Base-by-base conservation (phyloP, 805 yeast genomes). In the Starmerella vitae region DNA sequence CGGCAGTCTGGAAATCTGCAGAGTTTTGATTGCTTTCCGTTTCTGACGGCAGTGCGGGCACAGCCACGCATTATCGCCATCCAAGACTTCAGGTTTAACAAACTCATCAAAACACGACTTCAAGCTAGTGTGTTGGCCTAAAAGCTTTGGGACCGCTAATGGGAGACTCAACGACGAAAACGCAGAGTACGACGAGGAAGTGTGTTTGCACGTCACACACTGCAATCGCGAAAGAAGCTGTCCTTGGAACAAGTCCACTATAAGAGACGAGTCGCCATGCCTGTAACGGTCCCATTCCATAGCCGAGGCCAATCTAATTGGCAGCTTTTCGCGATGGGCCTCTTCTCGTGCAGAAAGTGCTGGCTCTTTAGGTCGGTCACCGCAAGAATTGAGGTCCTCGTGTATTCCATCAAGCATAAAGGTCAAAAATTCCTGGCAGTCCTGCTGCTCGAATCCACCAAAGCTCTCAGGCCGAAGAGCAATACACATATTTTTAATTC, bases 241-340 rank as follows among this genome's bases (percentile, higher is more conserved):
- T 1, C 96, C 97, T 55, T 83, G 93, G 56, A 83, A 83, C 37
- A 74, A 68, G 48, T 81, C 86, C 2, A 81, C 91, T 19, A 86
- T 69, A 1, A 77, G 67, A 29, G 94, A 83, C 47, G 78, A 76
- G 54, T 86, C 84, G 17, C 81, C 70, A 42, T 74, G 76, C 39
- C 83, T 62, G 55, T 84, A 84, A 41, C 93, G 64, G 52, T 82
- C 94, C 97, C 97, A 86, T 55, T 86, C 95, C 36, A 84, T 72
- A 0, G 91, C 72, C 0, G 94, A 76, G 0, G 94, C 95, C 20
- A 80, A 64, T 41, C 94, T 66, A 2, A 84, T 67, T 0, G 93
- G 79, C 52, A 83, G 59, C 20, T 60, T 59, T 54, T 86, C 97
- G 32, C 95, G 65, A 13, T 68, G 61, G 27, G 64, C 64, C 54